Conservation (phyloP, 1,284 basidiomycete genomes). For the Malassezia sympodialis region DNA sequence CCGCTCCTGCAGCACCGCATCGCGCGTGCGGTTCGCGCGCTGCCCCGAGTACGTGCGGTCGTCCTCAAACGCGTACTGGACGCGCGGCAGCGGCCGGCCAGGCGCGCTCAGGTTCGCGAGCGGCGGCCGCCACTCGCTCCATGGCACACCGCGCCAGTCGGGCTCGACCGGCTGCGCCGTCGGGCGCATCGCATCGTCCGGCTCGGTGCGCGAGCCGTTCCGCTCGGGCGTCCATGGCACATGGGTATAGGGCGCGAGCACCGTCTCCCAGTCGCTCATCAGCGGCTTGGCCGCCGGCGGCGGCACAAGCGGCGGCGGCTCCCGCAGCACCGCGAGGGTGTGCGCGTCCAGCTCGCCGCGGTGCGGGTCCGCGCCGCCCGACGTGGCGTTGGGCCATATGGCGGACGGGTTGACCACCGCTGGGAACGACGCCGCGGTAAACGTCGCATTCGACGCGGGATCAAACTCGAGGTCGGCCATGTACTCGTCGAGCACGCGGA, state of each 20-base stretch:
- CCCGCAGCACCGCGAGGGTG: constrained; percentile 19
- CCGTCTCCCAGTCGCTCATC: not conserved
- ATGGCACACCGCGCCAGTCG: constrained; percentile 32
- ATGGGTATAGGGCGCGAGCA: constrained; percentile 22
- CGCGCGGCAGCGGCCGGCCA: constrained; percentile 14
- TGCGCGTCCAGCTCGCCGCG: constrained; percentile 25
- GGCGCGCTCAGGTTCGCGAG: constrained; percentile 19
- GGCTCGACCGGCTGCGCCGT: constrained; percentile 22
- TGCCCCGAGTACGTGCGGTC: constrained; percentile 25
- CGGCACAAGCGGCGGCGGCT: constrained; percentile 21
- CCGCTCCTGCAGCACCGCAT: constrained; percentile 26
- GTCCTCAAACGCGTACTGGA: constrained; percentile 34
- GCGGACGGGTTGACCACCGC: not conserved
- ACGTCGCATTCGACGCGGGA: not conserved
- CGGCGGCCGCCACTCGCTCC: constrained; percentile 32
- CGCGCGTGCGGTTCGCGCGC: constrained; percentile 22
- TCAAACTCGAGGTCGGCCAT: not conserved
- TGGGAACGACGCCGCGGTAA: constrained; percentile 3
- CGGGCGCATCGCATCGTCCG: constrained; percentile 27
- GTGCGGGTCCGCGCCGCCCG: constrained; percentile 26
- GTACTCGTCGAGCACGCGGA: not conserved
- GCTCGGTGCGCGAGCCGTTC: constrained; percentile 25
- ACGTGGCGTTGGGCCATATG: constrained; percentile 12
- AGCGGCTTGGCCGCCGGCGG: constrained; percentile 20
- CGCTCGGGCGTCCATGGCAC: constrained; percentile 20